Evolutionary conservation across 2,329 filamentous ascomycete species (phyloP), one percentile per base, ranked within the genome.

Genomic region (Colletotrichum shisoi): DNA sequence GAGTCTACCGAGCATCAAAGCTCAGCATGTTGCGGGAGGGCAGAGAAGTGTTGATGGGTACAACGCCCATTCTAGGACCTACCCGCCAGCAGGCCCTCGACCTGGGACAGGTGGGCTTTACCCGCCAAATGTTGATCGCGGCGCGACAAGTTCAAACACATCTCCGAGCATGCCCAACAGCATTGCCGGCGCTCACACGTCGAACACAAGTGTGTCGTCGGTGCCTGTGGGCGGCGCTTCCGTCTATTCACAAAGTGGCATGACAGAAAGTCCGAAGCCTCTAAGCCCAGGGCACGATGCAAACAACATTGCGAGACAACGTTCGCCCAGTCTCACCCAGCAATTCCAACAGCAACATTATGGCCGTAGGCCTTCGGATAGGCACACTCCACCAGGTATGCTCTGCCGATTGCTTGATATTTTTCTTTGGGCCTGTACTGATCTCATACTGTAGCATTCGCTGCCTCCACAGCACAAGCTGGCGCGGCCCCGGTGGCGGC

Each of bases 221-320:
- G 72, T 83, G 58, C 80, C 83, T 8, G 74, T 83, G 34, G 79
- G 79, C 59, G 78, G 79, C 48, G 80, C 80, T 52, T 85, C 84
- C 19, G 85, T 93, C 70, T 96, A 92, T 75, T 85, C 88, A 9
- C 89, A 93, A 70, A 85, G 86, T 61, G 85, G 81, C 66, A 91
- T 96, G 81, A 95, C 91, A 3, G 93, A 97, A 77, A 96, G 92
- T 71, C 93, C 93, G 0, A 96, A 94, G 74, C 90, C 93, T 4
- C 82, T 96, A 46, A 93, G 89, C 68, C 90, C 91, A n/a, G 84
- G 84, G 21, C 82, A 89, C 57, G 87, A 87, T 70, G 77, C 84
- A 17, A 77, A 80, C 57, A 80, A 76, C 37, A 77, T 85, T 42
- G 73, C 81, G 48, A 83, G 87, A 64, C 87, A 89, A 70, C 83